Base-by-base conservation (phyloP, 495 filamentous ascomycete species). In the Aspergillus sparsus region DNA sequence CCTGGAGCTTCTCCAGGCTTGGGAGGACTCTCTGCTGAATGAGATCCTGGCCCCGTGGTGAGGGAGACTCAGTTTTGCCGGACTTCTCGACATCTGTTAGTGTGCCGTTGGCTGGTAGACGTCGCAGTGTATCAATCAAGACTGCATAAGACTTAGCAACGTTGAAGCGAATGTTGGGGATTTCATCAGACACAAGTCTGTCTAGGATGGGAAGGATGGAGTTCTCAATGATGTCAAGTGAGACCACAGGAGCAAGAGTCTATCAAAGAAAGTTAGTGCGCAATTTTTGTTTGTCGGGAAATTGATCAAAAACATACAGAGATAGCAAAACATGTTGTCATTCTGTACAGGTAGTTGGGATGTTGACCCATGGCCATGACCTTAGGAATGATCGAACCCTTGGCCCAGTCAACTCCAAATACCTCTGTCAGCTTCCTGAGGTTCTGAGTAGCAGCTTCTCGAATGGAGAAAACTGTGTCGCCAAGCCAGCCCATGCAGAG, bases 401-500 rank as follows among this genome's bases (percentile, higher is more conserved):
- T 92, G n/a, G 94, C 93, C 94, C 94, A 98, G 52, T 96, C 91
- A 13, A 98, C 93, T 12, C 94, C 94, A 69, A 98, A 98, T 0
- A 98, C 94, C 73, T 98, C 95, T 11, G 94, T 98, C 39, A 98
- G 83, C 81, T 98, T 97, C 82, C 93, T 96, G 55, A 98, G 76
- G 73, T 98, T 98, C 67, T 92, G 90, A 31, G 94, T 98, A 27
- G 93, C 94, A 21, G 94, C 94, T 74, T 98, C 94, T 60, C 94
- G 86, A 68, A 98, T 98, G 10, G 93, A 97, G 79, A 97, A 98
- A 62, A 98, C 94, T 1, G 94, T 97, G 67, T 98, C 94, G 31
- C 95, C 95, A n/a, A 98, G 83, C 94, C 94, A 98, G 60, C 90
- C 89, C 94, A 98, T 98, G 81, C 94, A 98, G 18, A 98, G 85